Evolutionary conservation across 345 rosid genomes (phyloP), one percentile per base, ranked within the genome.

Genomic region (Pseudoturritis turrita): DNA sequence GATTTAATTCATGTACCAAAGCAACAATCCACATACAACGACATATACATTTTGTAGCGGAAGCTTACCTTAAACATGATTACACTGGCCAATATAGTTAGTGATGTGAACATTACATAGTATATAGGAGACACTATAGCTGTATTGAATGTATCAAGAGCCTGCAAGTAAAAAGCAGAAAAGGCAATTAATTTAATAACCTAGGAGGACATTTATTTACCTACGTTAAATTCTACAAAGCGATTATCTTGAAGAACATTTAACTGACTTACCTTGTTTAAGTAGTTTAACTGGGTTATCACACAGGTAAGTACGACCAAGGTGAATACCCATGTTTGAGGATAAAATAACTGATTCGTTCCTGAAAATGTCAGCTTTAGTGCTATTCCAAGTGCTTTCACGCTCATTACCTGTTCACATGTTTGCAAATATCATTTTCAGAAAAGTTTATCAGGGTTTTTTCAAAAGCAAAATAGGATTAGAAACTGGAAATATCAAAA

Each of bases 41-140:
- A 15, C 37, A 49, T 1, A 57, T 64, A 21, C 10, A 15, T 47
- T 23, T 31, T 29, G 43, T 40, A 68, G 29, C 28, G 39, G 51
- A 71, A 59, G 44, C 25, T 43, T 88, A 89, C 96, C 96, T 92
- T 92, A 78, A 92, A 89, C 98, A 92, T 92, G 74, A 92, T 88
- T 53, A 92, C 90, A 74, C 96, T 89, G 22, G 96, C 96, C 79
- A 88, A 72, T 77, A 92, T 88, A 44, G 98, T 89, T 35, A 92
- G 78, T 22, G 96, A 85, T 26, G 98, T 89, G 79, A 92, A 92
- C 92, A 89, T 92, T 39, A 89, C 95, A 39, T 89, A 89, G 80
- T 88, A 92, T 78, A 92, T 89, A 7, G 98, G 98, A 65, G 96
- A 92, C 57, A 92, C 95, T 35, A 92, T 89, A 60, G 92, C 98